Conservation (phyloP, 192 early-diverging fungal species). For the Entomortierella chlamydospora region DNA sequence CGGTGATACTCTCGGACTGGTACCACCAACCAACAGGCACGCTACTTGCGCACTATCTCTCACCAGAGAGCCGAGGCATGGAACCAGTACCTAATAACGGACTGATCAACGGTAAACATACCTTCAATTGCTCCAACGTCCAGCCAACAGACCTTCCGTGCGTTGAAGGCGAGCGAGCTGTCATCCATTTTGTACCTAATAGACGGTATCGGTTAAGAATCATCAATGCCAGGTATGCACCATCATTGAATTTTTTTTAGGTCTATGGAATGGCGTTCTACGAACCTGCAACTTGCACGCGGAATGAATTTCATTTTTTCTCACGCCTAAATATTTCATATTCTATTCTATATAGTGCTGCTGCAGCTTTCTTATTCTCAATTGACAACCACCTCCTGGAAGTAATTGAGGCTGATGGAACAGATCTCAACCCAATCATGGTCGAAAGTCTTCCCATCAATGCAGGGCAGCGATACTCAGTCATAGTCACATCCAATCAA, state of each 20-base stretch:
- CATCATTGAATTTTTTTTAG: neutral
- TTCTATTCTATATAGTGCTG: constrained; percentile 49
- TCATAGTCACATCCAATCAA: constrained; percentile 60
- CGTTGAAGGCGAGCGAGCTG: constrained; percentile 15
- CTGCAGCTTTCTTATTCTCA: constrained; percentile 72
- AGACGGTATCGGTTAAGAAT: constrained; percentile 68
- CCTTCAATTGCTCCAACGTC: constrained; percentile 52
- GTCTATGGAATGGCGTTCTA: too few species aligned
- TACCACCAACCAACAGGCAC: constrained; percentile 51
- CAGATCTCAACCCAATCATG: constrained; percentile 34
- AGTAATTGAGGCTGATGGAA: constrained; percentile 80
- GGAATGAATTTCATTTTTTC: neutral
- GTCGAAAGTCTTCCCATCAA: constrained; percentile 58
- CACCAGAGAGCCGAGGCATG: constrained; percentile 12
- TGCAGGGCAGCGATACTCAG: constrained; percentile 62
- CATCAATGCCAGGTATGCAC: constrained; percentile 62
- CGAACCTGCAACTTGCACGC: too few species aligned
- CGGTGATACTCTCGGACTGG: constrained; percentile 54
- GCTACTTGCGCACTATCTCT: constrained; percentile 11
- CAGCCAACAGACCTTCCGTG: constrained; percentile 27
- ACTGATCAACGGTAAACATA: constrained; percentile 63
- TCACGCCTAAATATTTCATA: neutral
- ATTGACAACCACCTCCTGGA: constrained; percentile 76
- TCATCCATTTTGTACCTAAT: constrained; percentile 43
- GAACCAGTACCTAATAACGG: constrained; percentile 59